These are phyloP conservation scores for Lolium perenne DNA, from an alignment of 176 grass and related monocot genomes.

Conservation along the genomic window DNA sequence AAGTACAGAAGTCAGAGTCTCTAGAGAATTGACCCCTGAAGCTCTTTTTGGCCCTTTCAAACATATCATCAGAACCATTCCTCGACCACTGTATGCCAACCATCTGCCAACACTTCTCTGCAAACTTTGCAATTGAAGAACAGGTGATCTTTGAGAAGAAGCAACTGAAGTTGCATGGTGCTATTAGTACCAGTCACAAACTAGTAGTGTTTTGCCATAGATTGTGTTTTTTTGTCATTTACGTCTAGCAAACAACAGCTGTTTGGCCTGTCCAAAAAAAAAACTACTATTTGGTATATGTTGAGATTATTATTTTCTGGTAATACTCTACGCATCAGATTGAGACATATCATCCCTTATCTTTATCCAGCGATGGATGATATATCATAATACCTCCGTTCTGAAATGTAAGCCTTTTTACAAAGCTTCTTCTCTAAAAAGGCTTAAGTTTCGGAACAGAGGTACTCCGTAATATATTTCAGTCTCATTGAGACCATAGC, in stretches of 20 bases:
- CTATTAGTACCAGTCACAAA: conserved; percentile 27
- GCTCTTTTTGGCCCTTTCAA: too few species aligned
- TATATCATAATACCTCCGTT: background rate
- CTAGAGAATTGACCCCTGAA: too few species aligned
- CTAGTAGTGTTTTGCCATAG: background rate
- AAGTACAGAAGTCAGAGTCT: too few species aligned
- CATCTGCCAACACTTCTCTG: too few species aligned
- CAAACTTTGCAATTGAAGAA: too few species aligned
- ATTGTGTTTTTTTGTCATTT: conserved; percentile 13
- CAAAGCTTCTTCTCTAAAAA: too few species aligned
- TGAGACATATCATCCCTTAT: background rate
- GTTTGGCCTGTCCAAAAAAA: too few species aligned
- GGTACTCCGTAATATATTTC: background rate
- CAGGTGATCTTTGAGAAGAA: too few species aligned
- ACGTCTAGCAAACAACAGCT: background rate
- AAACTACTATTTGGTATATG: background rate
- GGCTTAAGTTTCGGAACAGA: too few species aligned
- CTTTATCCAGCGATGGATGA: conserved; percentile 14
- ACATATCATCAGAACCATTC: too few species aligned
- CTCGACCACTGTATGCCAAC: too few species aligned
- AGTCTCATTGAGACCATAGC: background rate
- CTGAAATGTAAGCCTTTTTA: too few species aligned
- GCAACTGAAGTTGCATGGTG: background rate
- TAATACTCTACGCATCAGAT: background rate
- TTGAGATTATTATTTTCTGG: background rate